Percentiles rank a stretch among this genome's conserved stretches.
Conservation (phyloP, 2,329 filamentous ascomycete genomes). For the Metarhizium brunneum region DNA sequence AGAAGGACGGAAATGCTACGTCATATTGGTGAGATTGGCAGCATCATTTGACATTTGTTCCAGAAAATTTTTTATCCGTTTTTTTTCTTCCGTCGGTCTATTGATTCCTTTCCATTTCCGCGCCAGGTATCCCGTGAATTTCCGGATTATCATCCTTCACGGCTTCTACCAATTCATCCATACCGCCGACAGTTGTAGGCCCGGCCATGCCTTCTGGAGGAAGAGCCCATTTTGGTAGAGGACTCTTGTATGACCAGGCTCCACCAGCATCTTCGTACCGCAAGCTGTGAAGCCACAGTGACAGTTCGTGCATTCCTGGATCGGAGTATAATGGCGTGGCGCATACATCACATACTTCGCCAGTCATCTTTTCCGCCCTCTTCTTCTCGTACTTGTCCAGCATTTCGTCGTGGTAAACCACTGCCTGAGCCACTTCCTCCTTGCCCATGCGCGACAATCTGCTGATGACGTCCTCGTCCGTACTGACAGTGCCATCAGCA, state of each 20-base stretch:
- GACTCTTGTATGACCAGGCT: slow-evolving; percentile 78
- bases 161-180: slow-evolving; percentile 50
- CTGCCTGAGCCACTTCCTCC: slow-evolving; percentile 79
- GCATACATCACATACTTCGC: slow-evolving; percentile 71
- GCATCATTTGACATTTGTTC: too few relatives aligned
- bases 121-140: slow-evolving; percentile 11
- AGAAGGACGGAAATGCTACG: not conserved
- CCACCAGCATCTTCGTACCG: slow-evolving; percentile 80
- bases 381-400: slow-evolving; percentile 82
- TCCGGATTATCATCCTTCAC: slow-evolving; percentile 37
- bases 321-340: slow-evolving; percentile 88
- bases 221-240: slow-evolving; percentile 77
- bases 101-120: not conserved
- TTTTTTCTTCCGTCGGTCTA: not conserved
- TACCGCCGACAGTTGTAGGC: slow-evolving; percentile 55
- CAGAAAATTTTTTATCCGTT: not conserved
- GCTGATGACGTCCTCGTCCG: slow-evolving; percentile 84
- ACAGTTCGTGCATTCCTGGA: slow-evolving; percentile 80
- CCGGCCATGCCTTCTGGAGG: slow-evolving; percentile 66
- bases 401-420: slow-evolving; percentile 91
- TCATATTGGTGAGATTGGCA: not conserved
- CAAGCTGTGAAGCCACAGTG: slow-evolving; percentile 87
- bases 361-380: slow-evolving; percentile 90
- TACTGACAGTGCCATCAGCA: slow-evolving; percentile 56
- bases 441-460: slow-evolving; percentile 87